Conservation (phyloP, 352 stramenopile genomes). For the Phytophthora chlamydospora region DNA sequence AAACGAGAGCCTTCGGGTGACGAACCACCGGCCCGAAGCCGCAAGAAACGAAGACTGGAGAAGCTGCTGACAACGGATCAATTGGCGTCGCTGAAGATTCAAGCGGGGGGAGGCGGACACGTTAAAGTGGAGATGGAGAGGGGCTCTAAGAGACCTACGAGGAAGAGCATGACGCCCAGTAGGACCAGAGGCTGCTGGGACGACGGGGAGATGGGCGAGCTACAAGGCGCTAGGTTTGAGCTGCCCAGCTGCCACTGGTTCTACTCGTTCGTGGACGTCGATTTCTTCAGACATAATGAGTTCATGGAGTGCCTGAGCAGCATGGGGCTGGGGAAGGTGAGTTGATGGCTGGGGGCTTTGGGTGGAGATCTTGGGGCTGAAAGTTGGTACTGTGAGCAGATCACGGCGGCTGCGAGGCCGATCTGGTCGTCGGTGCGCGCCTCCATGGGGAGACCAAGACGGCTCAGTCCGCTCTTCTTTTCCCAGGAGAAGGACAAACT, state of each 20-base stretch:
- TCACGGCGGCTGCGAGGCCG: slow-evolving; percentile 55
- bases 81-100: slow-evolving; percentile 37
- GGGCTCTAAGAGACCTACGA: slow-evolving; percentile 4
- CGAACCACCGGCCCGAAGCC: slow-evolving; percentile 11
- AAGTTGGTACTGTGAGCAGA: slow-evolving; percentile 25
- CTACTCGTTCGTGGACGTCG: slow-evolving; percentile 62
- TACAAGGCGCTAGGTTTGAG: slow-evolving; percentile 42
- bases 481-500: slow-evolving; percentile 73
- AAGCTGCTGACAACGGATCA: slow-evolving; percentile 42
- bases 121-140: background rate
- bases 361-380: no score
- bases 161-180: slow-evolving; percentile 13
- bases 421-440: slow-evolving; percentile 79
- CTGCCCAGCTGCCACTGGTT: slow-evolving; percentile 81
- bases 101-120: slow-evolving; percentile 18
- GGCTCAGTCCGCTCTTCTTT: slow-evolving; percentile 73
- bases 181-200: slow-evolving; percentile 19
- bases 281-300: slow-evolving; percentile 82
- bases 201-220: slow-evolving; percentile 13
- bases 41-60: slow-evolving; percentile 61
- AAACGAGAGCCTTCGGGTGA: slow-evolving; percentile 14
- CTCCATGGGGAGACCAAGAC: slow-evolving; percentile 75
- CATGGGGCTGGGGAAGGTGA: slow-evolving; percentile 65
- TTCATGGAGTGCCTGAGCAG: slow-evolving; percentile 72
- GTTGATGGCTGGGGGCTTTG: background rate